phyloP scores from a whole-genome alignment of 345 rosid species.

The Populus ilicifolia region DNA sequence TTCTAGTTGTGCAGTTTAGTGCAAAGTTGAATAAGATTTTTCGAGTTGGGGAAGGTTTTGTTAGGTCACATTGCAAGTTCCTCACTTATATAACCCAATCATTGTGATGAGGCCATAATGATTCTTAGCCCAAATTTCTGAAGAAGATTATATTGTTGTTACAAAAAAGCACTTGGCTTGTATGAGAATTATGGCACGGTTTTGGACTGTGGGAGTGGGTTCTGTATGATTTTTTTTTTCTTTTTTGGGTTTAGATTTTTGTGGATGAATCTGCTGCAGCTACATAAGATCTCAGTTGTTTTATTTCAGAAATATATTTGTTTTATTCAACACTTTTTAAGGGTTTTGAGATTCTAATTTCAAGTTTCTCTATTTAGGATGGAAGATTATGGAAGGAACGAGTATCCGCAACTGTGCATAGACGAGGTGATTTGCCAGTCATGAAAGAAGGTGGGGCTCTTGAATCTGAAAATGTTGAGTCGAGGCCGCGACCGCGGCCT shows the following conservation, averaged over 20 bases:
- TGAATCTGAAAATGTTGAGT: conserved; percentile 45
- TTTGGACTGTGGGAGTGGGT: neutral
- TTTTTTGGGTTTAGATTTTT: neutral
- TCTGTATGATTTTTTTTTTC: neutral
- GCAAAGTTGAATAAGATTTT: neutral
- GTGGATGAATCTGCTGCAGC: neutral
- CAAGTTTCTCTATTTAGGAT: conserved; percentile 43
- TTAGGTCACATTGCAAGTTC: neutral
- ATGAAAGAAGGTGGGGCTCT: conserved; percentile 49
- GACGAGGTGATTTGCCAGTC: conserved; percentile 59
- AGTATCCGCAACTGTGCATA: conserved; percentile 55
- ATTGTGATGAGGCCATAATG: neutral
- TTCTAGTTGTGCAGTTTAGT: neutral
- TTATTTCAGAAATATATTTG: neutral
- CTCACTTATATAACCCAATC: neutral
- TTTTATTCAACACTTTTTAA: neutral
- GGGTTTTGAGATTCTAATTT: conserved; percentile 8
- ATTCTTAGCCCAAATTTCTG: neutral
- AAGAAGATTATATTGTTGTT: neutral
- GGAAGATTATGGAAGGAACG: conserved; percentile 95
- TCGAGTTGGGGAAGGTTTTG: neutral
- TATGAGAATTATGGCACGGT: neutral
- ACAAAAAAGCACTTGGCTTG: neutral
- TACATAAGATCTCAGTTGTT: neutral
- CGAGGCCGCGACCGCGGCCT: conserved; percentile 40